Percentiles rank a stretch among this genome's conserved stretches.
These are phyloP conservation scores for Phialocephala subalpina DNA, from an alignment of 2,329 filamentous ascomycete species.

Conservation along the genomic window DNA sequence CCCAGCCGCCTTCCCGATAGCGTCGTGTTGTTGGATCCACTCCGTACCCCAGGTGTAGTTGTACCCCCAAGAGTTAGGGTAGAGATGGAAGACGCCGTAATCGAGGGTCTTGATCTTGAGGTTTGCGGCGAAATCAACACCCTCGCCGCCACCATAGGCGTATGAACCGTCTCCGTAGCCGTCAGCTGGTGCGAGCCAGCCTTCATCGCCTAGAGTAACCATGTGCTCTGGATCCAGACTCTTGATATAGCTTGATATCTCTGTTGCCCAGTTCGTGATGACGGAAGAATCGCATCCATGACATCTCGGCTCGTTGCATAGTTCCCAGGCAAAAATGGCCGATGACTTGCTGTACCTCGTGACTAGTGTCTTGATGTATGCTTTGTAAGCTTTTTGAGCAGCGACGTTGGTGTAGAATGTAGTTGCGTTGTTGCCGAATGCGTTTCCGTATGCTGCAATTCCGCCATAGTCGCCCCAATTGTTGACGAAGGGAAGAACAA, in stretches of 20 bases:
- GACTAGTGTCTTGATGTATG: conserved; percentile 67
- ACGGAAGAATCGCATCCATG: conserved; percentile 64
- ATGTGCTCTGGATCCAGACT: conserved; percentile 66
- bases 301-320: conserved; percentile 73
- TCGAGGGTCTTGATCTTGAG: conserved; percentile 57
- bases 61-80: conserved; percentile 53
- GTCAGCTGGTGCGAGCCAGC: conserved; percentile 54
- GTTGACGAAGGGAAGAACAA: conserved; percentile 72
- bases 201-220: conserved; percentile 71
- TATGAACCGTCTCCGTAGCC: conserved; percentile 51
- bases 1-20: conserved; percentile 45
- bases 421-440: conserved; percentile 59
- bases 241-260: conserved; percentile 68
- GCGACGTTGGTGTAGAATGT: conserved; percentile 63
- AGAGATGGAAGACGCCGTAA: conserved; percentile 61
- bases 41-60: conserved; percentile 50
- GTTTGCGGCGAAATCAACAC: conserved; percentile 56
- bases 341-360: conserved; percentile 64
- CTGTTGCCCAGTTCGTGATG: conserved; percentile 66
- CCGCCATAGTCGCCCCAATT: conserved; percentile 75
- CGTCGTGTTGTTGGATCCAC: conserved; percentile 56
- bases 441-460: conserved; percentile 63
- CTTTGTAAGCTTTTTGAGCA: conserved; percentile 62
- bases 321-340: conserved; percentile 72
- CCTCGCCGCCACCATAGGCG: conserved; percentile 53